These are phyloP conservation scores for Clavispora carvajalis DNA, from an alignment of 805 yeast species.

Conservation along the genomic window DNA sequence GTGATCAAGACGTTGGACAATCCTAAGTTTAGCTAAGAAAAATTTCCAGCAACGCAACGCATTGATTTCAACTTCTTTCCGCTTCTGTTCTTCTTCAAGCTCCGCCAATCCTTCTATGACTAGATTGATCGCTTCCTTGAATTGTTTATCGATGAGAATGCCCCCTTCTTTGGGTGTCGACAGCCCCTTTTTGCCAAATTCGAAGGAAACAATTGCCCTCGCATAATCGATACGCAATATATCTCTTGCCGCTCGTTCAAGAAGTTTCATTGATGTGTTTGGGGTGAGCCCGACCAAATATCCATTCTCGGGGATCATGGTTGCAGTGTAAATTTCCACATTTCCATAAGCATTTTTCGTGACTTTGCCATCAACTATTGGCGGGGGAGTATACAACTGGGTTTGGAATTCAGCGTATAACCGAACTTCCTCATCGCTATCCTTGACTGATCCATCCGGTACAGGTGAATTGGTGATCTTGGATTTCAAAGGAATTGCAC, in stretches of 20 bases:
- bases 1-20: constrained; percentile 40
- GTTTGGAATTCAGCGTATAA: constrained; percentile 80
- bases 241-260: constrained; percentile 63
- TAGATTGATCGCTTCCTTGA: constrained; percentile 51
- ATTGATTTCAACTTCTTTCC: constrained; percentile 39
- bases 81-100: constrained; percentile 44
- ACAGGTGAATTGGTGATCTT: constrained; percentile 22
- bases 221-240: constrained; percentile 73
- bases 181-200: constrained; percentile 44
- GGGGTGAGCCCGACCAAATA: constrained; percentile 39
- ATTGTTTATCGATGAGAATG: constrained; percentile 62
- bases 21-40: constrained; percentile 46
- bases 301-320: constrained; percentile 84
- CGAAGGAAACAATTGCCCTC: constrained; percentile 82
- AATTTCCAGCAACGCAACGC: constrained; percentile 53
- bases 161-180: constrained; percentile 72
- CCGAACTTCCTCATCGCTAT: constrained; percentile 47
- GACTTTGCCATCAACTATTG: constrained; percentile 59
- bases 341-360: constrained; percentile 79
- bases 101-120: constrained; percentile 46
- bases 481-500: constrained; percentile 58
- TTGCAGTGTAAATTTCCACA: constrained; percentile 68
- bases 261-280: constrained; percentile 37
- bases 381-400: constrained; percentile 60
- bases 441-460: constrained; percentile 37